Evolutionary conservation across 2,329 filamentous ascomycete species (phyloP), one percentile per base, ranked within the genome.

Genomic region (Annulohypoxylon truncatum): DNA sequence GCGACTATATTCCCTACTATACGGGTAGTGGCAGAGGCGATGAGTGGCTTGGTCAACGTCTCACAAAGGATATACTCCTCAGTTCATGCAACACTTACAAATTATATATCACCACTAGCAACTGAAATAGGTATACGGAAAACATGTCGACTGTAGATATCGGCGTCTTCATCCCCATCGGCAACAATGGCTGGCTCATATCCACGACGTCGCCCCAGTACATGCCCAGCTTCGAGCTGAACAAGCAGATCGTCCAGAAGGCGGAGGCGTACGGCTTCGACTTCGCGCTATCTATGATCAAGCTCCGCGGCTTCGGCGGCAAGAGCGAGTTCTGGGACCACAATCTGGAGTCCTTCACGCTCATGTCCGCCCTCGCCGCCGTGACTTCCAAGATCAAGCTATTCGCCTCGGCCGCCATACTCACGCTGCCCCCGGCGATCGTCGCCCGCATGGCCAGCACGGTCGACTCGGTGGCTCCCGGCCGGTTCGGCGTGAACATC

Each of bases 101-200:
- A n/a, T n/a, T n/a, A n/a, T n/a, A n/a, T 4, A 26, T 29, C 7
- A 48, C 24, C 3, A 26, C 22, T 48, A 7, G 44, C 24, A 48
- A 48, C 44, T 48, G 24, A 28, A 47, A 48, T 6, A 29, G 26
- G 24, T 29, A 48, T 7, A 28, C 42, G 7, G 24, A 48, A 48
- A 61, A 46, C 3, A 73, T 73, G 71, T 61, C 68, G 7, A 54
- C 70, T 4, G 53, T 72, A 38, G 72, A 73, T 20, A 73, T 75
- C 29, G 73, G 73, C 12, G 67, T 75, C 46, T 75, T 75, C 57
- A 74, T 74, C 54, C 73, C 73, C 42, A 74, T 74, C 52, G 74
- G 75, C 56, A 78, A 77, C 68, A 76, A 78, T 71, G 75, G 76
- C 15, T 78, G 75, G 75, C 70, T 77, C 24, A 75, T 78, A 57